phyloP scores from a whole-genome alignment of 768 basidiomycete genomes.

The Lactifluus hygrophoroides region DNA sequence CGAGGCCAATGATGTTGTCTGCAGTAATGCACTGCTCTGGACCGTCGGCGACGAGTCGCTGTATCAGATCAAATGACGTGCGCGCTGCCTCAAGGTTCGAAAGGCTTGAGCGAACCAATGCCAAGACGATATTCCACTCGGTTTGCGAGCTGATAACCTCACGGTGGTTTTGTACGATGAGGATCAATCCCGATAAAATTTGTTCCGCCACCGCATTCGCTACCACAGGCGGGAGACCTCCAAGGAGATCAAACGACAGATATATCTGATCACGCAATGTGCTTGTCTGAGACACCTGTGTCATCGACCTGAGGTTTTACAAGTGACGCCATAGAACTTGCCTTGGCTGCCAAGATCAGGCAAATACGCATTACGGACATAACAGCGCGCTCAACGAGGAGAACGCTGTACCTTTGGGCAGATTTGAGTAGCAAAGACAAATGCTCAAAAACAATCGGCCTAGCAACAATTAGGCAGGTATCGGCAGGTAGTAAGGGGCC shows the following conservation, averaged over 20 bases:
- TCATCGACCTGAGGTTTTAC: neutral
- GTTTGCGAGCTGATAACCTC: slow-evolving; percentile 79
- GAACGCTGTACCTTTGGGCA: slow-evolving; percentile 74
- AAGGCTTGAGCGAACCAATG: slow-evolving; percentile 77
- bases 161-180: slow-evolving; percentile 70
- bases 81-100: slow-evolving; percentile 83
- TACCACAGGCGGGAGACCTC: slow-evolving; percentile 67
- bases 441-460: slow-evolving; percentile 95
- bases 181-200: slow-evolving; percentile 70
- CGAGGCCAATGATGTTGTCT: slow-evolving; percentile 76
- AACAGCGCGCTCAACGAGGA: slow-evolving; percentile 91
- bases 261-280: slow-evolving; percentile 85
- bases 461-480: slow-evolving; percentile 26
- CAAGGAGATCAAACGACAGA: slow-evolving; percentile 84
- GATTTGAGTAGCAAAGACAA: slow-evolving; percentile 71
- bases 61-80: slow-evolving; percentile 73
- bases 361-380: slow-evolving; percentile 84
- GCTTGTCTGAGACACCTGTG: slow-evolving; percentile 41
- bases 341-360: slow-evolving; percentile 71
- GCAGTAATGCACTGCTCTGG: slow-evolving; percentile 49
- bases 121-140: slow-evolving; percentile 92
- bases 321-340: slow-evolving; percentile 27
- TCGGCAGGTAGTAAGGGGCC: slow-evolving; percentile 20
- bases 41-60: slow-evolving; percentile 54
- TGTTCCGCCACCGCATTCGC: slow-evolving; percentile 86